phyloP scores from a whole-genome alignment of 2,329 filamentous ascomycete species.

The Phialophora expanda region DNA sequence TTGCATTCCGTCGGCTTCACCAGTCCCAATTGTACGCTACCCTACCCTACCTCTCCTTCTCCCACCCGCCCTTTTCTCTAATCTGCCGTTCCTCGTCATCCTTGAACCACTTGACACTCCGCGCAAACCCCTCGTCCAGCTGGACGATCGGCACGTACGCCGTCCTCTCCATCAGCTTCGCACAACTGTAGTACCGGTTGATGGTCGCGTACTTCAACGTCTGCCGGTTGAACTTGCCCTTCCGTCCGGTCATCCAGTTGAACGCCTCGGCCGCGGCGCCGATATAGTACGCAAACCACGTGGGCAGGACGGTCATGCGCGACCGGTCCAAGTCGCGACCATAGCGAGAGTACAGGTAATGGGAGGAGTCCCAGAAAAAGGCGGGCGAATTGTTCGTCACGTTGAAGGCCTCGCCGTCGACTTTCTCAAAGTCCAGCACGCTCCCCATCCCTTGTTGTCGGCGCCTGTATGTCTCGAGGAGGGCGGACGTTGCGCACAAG shows the following conservation, averaged over 20 bases:
- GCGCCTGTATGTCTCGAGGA: slow-evolving; percentile 64
- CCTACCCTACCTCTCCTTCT: slow-evolving; percentile 43
- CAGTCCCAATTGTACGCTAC: background rate
- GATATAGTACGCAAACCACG: slow-evolving; percentile 48
- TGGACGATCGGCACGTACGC: slow-evolving; percentile 53
- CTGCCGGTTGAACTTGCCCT: slow-evolving; percentile 52
- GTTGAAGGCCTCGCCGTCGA: slow-evolving; percentile 87
- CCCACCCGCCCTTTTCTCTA: slow-evolving; percentile 44
- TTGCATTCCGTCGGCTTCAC: background rate
- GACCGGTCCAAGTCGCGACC: slow-evolving; percentile 51
- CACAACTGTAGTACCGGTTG: slow-evolving; percentile 55
- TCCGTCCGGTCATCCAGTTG: slow-evolving; percentile 52
- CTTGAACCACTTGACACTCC: slow-evolving; percentile 47
- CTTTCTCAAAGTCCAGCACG: slow-evolving; percentile 72
- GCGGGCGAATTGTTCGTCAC: slow-evolving; percentile 87
- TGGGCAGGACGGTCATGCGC: slow-evolving; percentile 50
- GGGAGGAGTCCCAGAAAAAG: slow-evolving; percentile 88
- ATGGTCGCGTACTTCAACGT: slow-evolving; percentile 56
- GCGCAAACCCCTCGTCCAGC: slow-evolving; percentile 54
- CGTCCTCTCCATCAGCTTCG: slow-evolving; percentile 54
- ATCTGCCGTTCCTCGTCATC: slow-evolving; percentile 44
- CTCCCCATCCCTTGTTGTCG: slow-evolving; percentile 57
- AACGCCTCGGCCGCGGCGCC: slow-evolving; percentile 51
- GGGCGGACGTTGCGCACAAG: slow-evolving; percentile 75
- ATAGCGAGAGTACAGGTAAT: slow-evolving; percentile 71